A percentile compares a stretch with the other conserved stretches of the same genome.
phyloP scores from a whole-genome alignment of 1,139 yeast genomes.

The Protomyces lactucae-debilis region DNA sequence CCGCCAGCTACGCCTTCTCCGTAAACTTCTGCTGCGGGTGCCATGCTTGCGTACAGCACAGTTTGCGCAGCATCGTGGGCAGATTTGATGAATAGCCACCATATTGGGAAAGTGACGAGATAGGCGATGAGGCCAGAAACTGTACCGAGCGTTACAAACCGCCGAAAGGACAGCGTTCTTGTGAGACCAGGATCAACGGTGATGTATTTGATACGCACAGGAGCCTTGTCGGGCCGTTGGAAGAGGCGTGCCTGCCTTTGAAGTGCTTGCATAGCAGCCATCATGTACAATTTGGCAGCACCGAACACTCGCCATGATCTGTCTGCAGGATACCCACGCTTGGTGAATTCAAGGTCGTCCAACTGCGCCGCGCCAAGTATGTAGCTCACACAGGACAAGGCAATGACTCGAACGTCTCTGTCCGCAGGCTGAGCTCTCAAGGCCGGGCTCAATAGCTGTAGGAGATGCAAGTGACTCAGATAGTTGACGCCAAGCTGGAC shows the following conservation, averaged over 20 bases:
- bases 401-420: conserved; percentile 76
- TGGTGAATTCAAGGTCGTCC: conserved; percentile 63
- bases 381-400: conserved; percentile 72
- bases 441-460: conserved; percentile 74
- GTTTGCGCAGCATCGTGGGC: conserved; percentile 77
- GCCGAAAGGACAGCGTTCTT: conserved; percentile 79
- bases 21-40: conserved; percentile 46
- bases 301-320: conserved; percentile 77
- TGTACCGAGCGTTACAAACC: conserved; percentile 73
- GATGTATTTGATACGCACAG: conserved; percentile 63
- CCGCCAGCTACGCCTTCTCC: conserved; percentile 59
- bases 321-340: conserved; percentile 54
- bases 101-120: conserved; percentile 66
- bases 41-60: conserved; percentile 60
- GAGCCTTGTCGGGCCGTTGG: conserved; percentile 62
- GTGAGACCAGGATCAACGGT: conserved; percentile 87
- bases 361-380: conserved; percentile 63
- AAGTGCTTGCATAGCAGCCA: conserved; percentile 67
- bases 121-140: conserved; percentile 64
- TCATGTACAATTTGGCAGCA: conserved; percentile 68
- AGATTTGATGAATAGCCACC: conserved; percentile 75
- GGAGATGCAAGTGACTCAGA: conserved; percentile 70
- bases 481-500: conserved; percentile 78
- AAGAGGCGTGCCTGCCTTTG: conserved; percentile 58
- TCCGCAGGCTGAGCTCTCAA: conserved; percentile 87